phyloP scores from a whole-genome alignment of 495 filamentous ascomycete genomes.

The Penicilliopsis zonata region DNA sequence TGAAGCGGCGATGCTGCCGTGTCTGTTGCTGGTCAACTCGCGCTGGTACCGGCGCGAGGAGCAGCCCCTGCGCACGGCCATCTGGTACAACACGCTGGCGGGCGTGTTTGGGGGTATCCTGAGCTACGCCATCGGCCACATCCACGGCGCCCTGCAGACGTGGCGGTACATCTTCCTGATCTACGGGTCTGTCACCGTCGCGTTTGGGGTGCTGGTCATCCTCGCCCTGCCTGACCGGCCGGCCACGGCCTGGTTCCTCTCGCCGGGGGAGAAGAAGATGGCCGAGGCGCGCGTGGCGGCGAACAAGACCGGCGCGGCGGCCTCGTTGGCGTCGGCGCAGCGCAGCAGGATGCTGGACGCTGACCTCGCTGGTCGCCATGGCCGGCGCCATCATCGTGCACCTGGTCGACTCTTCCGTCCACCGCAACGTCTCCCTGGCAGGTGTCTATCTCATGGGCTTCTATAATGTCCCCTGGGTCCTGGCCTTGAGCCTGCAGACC shows the following conservation, averaged over 20 bases:
- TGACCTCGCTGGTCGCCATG: no score
- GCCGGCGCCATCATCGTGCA: no score
- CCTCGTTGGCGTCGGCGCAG: no score
- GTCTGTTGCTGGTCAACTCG: conserved; percentile 27
- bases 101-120: conserved; percentile 43
- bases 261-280: conserved; percentile 23
- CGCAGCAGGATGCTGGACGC: no score
- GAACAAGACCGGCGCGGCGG: no score
- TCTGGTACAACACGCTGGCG: conserved; percentile 52
- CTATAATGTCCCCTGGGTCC: no score
- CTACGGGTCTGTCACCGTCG: conserved; percentile 26
- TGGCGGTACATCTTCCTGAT: conserved; percentile 42
- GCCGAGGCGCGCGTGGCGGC: conserved; percentile 31
- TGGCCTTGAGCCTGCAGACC: no score
- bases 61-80: conserved; percentile 45
- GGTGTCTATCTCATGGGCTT: no score
- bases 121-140: conserved; percentile 42
- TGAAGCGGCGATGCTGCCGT: conserved; percentile 37
- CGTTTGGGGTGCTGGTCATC: conserved; percentile 21
- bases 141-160: conserved; percentile 23
- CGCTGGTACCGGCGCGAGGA: conserved; percentile 43
- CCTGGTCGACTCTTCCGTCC: no score
- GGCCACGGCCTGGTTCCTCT: conserved; percentile 32
- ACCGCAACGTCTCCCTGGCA: no score
- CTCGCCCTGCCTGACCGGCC: conserved; percentile 32